phyloP scores from a whole-genome alignment of 352 stramenopile species.

The Globisporangium heterothallicum region DNA sequence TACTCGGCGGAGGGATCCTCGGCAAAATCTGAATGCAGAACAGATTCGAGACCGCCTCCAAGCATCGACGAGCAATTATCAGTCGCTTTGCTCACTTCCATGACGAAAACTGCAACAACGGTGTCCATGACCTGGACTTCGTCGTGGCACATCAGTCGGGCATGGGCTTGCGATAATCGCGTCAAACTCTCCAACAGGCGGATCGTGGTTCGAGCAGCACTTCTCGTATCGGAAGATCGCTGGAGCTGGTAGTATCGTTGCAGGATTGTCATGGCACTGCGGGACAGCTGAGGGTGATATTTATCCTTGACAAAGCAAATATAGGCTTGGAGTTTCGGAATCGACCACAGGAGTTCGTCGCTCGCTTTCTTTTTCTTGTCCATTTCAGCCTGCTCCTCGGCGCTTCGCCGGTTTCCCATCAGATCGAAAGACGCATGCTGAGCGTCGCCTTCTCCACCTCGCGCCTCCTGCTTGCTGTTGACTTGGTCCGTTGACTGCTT shows the following conservation, averaged over 20 bases:
- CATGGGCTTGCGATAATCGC: conserved; percentile 89
- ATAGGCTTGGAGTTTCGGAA: conserved; percentile 90
- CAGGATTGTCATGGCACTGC: conserved; percentile 80
- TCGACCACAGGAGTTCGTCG: conserved; percentile 51
- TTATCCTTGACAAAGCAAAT: conserved; percentile 89
- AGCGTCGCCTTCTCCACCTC: conserved; percentile 13
- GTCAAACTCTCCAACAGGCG: conserved; percentile 94
- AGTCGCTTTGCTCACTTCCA: conserved; percentile 70
- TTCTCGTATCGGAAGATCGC: conserved; percentile 49
- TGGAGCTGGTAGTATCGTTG: conserved; percentile 90
- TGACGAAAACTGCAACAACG: conserved; percentile 72
- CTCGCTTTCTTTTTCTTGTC: conserved; percentile 12
- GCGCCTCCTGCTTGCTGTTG: conserved; percentile 23
- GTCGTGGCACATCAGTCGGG: conserved; percentile 72
- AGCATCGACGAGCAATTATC: conserved; percentile 55
- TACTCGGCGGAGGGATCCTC: conserved; percentile 60
- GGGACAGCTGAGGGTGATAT: conserved; percentile 81
- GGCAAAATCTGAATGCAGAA: conserved; percentile 65
- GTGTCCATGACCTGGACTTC: conserved; percentile 70
- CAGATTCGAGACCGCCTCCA: conserved; percentile 47
- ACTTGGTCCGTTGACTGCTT: conserved; percentile 60
- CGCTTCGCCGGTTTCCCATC: neutral
- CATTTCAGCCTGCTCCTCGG: conserved; percentile 8
- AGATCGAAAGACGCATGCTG: conserved; percentile 17
- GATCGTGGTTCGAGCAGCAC: conserved; percentile 87